phyloP scores from a whole-genome alignment of 352 stramenopile species.

The Phytopythium mirpurense region DNA sequence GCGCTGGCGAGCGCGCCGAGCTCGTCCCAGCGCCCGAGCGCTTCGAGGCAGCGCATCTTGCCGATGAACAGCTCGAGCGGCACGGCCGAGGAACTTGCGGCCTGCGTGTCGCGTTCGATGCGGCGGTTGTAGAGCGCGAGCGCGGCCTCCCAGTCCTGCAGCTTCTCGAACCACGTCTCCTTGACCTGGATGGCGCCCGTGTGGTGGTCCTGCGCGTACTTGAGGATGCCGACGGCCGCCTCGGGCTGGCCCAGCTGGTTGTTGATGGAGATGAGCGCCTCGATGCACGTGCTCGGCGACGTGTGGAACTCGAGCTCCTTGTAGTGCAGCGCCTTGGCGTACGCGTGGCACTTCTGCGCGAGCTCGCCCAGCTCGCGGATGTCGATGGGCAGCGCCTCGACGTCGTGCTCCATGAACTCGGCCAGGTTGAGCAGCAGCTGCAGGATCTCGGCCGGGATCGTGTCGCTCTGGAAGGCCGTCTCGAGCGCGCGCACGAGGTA shows the following conservation, averaged over 20 bases:
- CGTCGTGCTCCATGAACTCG: constrained; percentile 99
- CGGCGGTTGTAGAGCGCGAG: constrained; percentile 89
- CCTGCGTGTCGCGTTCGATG: constrained; percentile 20
- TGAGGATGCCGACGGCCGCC: constrained; percentile 96
- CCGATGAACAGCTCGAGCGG: constrained; percentile 91
- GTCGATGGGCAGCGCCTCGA: constrained; percentile 94
- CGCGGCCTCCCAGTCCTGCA: constrained; percentile 96
- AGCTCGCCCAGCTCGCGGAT: constrained; percentile 94
- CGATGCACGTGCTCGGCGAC: constrained; percentile 93
- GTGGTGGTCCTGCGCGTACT: constrained; percentile 86
- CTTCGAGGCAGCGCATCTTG: constrained; percentile 97
- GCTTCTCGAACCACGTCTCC: constrained; percentile 97
- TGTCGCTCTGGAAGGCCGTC: constrained; percentile 90
- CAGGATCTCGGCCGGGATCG: constrained; percentile 94
- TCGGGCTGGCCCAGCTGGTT: constrained; percentile 97
- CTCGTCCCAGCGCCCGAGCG: constrained; percentile 94
- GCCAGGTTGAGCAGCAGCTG: constrained; percentile 96
- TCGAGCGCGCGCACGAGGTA: constrained; percentile 93
- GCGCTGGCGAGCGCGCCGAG: constrained; percentile 85
- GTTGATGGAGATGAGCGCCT: constrained; percentile 98
- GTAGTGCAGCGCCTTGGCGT: constrained; percentile 95
- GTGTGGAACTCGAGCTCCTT: constrained; percentile 97
- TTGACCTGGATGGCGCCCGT: constrained; percentile 85
- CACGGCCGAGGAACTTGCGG: not conserved
- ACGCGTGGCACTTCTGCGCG: constrained; percentile 95